Conservation (phyloP, 768 basidiomycete species). For the Filobasidium wieringae region DNA sequence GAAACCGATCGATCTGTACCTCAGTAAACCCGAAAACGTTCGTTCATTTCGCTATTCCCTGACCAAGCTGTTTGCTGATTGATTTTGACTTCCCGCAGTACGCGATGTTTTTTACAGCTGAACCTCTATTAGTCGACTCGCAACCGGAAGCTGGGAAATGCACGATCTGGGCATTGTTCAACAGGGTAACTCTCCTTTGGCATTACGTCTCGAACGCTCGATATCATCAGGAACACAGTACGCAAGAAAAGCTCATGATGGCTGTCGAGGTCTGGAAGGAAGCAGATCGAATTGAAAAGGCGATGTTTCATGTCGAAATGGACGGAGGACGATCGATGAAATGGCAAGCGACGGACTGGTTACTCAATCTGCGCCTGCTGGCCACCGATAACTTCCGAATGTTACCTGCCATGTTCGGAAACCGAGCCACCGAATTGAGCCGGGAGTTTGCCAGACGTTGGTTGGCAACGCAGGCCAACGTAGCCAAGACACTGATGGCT, state of each 20-base stretch:
- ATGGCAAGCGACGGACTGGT: conserved; percentile 15
- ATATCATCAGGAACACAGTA: not conserved
- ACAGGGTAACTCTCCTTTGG: conserved; percentile 13
- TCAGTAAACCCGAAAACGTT: conserved; percentile 13
- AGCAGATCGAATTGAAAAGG: conserved; percentile 11
- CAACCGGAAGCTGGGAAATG: conserved; percentile 10
- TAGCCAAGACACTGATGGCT: not conserved
- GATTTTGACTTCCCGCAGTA: not conserved
- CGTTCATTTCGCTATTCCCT: not conserved
- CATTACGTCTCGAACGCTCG: conserved; percentile 6
- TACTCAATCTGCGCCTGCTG: conserved; percentile 6
- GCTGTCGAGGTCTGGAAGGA: conserved; percentile 9
- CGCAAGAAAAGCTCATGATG: not conserved
- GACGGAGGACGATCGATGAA: conserved; percentile 6
- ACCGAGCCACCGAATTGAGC: not conserved
- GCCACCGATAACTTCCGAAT: conserved; percentile 2
- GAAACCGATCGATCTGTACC: conserved; percentile 9
- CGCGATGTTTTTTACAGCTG: conserved; percentile 14
- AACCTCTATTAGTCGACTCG: conserved; percentile 5
- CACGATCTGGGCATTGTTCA: conserved; percentile 15
- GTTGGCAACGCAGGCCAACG: conserved; percentile 5
- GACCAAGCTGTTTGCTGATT: not conserved
- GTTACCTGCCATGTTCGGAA: conserved; percentile 1
- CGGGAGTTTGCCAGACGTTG: not conserved
- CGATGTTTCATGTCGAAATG: conserved; percentile 8